phyloP scores from a whole-genome alignment of 164 flowering plant species.

The Amborella trichopoda region DNA sequence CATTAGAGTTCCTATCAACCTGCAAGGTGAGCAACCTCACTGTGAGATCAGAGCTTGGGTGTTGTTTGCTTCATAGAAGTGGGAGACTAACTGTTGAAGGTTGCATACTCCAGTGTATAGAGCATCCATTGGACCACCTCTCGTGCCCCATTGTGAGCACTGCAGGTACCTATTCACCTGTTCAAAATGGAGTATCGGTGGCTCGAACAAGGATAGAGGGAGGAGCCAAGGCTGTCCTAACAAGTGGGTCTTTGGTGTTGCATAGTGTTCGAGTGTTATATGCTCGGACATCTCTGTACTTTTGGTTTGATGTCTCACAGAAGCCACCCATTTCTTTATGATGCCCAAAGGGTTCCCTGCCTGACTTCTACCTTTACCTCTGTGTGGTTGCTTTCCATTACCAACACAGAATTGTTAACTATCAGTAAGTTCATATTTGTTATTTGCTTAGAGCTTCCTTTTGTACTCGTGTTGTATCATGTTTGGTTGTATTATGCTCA shows the following conservation, averaged over 20 bases:
- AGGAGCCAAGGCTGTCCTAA: constrained; percentile 82
- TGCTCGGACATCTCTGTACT: constrained; percentile 58
- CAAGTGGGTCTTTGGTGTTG: constrained; percentile 57
- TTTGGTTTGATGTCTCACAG: constrained; percentile 78
- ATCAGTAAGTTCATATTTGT: too few relatives aligned
- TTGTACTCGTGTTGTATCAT: too few relatives aligned
- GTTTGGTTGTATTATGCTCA: too few relatives aligned
- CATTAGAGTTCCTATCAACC: constrained; percentile 77
- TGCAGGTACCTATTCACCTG: constrained; percentile 23
- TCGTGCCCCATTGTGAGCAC: constrained; percentile 85
- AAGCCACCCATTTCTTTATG: neutral
- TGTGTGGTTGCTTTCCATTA: too few relatives aligned
- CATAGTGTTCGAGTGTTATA: constrained; percentile 84
- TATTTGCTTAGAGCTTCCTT: too few relatives aligned
- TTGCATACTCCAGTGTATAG: constrained; percentile 85
- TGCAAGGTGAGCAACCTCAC: constrained; percentile 86
- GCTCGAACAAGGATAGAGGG: constrained; percentile 85
- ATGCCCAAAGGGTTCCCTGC: neutral
- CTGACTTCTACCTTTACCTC: too few relatives aligned
- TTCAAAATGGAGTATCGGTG: constrained; percentile 47
- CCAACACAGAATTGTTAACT: too few relatives aligned
- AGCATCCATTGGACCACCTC: constrained; percentile 77
- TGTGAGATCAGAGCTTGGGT: constrained; percentile 88
- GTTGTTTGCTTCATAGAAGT: constrained; percentile 91
- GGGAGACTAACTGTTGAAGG: constrained; percentile 85